phyloP scores from a whole-genome alignment of 164 flowering plant species.

The Stephania japonica region DNA sequence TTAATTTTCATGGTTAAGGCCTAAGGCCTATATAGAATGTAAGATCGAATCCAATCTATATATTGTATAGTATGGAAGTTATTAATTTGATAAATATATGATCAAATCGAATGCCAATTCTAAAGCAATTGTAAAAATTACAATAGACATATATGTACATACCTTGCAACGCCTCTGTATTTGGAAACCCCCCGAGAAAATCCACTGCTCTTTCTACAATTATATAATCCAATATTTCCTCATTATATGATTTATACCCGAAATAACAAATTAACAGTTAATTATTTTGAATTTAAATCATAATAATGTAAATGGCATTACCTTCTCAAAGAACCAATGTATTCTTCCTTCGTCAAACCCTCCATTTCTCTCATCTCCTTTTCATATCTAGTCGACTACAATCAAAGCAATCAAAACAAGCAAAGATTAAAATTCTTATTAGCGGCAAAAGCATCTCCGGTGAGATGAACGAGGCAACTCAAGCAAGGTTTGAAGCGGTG shows the following conservation, averaged over 20 bases:
- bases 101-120: too few relatives aligned
- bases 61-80: too few relatives aligned
- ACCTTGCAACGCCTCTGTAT: conserved; percentile 95
- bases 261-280: not conserved
- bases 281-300: not conserved
- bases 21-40: too few relatives aligned
- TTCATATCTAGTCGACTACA: conserved; percentile 39
- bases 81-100: too few relatives aligned
- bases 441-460: too few relatives aligned
- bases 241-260: not conserved
- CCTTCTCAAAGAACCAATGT: conserved; percentile 93
- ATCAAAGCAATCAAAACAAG: not conserved
- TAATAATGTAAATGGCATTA: conserved; percentile 11
- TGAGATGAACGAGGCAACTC: too few relatives aligned
- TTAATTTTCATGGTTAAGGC: too few relatives aligned
- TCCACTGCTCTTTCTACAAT: conserved; percentile 79
- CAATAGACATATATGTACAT: conserved; percentile 3
- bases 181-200: conserved; percentile 92
- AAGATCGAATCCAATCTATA: too few relatives aligned
- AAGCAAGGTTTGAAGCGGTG: too few relatives aligned
- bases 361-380: conserved; percentile 80
- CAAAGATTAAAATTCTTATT: not conserved
- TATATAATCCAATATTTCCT: not conserved
- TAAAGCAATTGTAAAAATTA: too few relatives aligned
- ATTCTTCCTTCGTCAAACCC: conserved; percentile 75